phyloP scores from a whole-genome alignment of 2,329 filamentous ascomycete species.

The Cryphonectria radicalis region DNA sequence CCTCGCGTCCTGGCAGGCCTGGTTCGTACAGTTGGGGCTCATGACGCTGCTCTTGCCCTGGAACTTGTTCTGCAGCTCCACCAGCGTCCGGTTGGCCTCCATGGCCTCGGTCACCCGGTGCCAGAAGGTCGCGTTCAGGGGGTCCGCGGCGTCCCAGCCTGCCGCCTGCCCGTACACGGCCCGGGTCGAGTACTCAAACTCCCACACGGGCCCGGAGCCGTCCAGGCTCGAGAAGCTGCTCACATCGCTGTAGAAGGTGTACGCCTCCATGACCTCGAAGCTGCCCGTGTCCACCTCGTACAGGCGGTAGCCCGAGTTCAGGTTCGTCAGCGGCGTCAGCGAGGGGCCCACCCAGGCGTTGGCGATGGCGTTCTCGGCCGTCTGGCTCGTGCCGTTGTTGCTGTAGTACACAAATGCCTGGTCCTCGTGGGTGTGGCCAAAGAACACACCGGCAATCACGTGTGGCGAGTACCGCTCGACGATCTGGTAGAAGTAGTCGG shows the following conservation, averaged over 20 bases:
- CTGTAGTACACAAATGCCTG: slow-evolving; percentile 49
- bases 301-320: slow-evolving; percentile 48
- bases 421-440: slow-evolving; percentile 48
- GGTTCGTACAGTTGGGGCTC: slow-evolving; percentile 56
- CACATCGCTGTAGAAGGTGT: slow-evolving; percentile 47
- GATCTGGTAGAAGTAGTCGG: slow-evolving; percentile 47
- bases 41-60: slow-evolving; percentile 56
- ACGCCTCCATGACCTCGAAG: slow-evolving; percentile 47
- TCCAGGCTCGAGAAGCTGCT: slow-evolving; percentile 45
- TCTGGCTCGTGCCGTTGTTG: slow-evolving; percentile 53
- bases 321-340: slow-evolving; percentile 52
- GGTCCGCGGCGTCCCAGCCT: slow-evolving; percentile 49
- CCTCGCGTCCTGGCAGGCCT: slow-evolving; percentile 56
- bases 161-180: slow-evolving; percentile 44
- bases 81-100: slow-evolving; percentile 54
- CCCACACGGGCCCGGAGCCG: slow-evolving; percentile 42
- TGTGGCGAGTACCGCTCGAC: slow-evolving; percentile 48
- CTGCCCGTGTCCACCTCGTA: slow-evolving; percentile 50
- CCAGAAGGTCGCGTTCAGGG: slow-evolving; percentile 64
- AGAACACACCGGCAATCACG: slow-evolving; percentile 48
- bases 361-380: slow-evolving; percentile 42
- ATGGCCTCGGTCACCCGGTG: slow-evolving; percentile 61
- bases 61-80: slow-evolving; percentile 52
- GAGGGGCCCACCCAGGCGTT: slow-evolving; percentile 49
- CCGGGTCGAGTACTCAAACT: slow-evolving; percentile 49